Evolutionary conservation across 2,329 filamentous ascomycete genomes (phyloP), one percentile per base, ranked within the genome.

Genomic region (Cryphonectria radicalis): DNA sequence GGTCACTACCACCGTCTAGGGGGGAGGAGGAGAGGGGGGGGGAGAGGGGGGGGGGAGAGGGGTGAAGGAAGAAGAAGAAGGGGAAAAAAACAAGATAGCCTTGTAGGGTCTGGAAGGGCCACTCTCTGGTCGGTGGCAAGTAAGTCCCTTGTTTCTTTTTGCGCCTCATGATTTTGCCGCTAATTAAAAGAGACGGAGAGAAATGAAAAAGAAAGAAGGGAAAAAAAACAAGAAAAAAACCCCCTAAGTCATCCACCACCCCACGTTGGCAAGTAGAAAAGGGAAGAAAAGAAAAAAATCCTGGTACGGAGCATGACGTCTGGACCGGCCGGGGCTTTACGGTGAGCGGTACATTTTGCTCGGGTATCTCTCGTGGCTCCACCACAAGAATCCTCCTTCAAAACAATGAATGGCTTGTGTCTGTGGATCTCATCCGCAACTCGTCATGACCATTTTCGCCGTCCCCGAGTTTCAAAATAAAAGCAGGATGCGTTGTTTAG

Each of bases 261-360:
- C 53, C 55, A 67, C 53, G 50, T 35, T 28, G 37, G 37, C 40
- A 50, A 10, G 37, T 28, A 28, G 28, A 28, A 28, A 28, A 28
- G 37, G 8, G 8, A 28, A 28, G 28, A 19, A 43, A 37, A 37
- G 13, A 14, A 43, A 43, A 8, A 63, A 40, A 65, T 37, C 35
- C 60, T 57, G 67, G 43, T 46, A 42, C 53, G 67, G 60, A 37
- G 25, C n/a, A 63, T 69, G 67, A 69, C 59, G 60, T 69, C 67
- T 63, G 59, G 43, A n/a, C 35, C 13, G 59, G 42, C 66, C 42
- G 57, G 59, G 60, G 32, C 32, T 63, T 43, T 69, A 69, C 67
- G 67, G 67, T 69, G 67, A 69, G 67, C 67, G 67, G 50, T 53
- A 69, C 67, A 69, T 69, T 11, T n/a, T 63, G 60, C 43, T 42